These are phyloP conservation scores for Eimeria maxima DNA, from an alignment of 169 alveolate species.

Conservation along the genomic window DNA sequence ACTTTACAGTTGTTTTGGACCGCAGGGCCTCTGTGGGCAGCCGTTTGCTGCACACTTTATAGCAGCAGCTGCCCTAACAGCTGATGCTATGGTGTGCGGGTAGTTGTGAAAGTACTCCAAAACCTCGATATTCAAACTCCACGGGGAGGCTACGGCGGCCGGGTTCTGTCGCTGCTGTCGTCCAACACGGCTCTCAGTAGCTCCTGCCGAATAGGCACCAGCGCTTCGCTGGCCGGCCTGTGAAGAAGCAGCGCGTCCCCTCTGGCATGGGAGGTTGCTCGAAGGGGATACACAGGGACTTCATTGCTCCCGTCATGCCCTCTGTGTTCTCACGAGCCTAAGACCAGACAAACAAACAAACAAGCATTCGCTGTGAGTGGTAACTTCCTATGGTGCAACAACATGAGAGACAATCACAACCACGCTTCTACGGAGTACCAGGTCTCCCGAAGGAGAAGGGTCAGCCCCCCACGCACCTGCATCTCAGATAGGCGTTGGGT, in stretches of 20 bases:
- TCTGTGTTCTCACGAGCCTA: conserved; percentile 76
- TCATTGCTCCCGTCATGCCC: conserved; percentile 96
- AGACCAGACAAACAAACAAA: conserved; percentile 30
- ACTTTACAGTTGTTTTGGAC: background rate
- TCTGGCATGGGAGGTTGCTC: conserved; percentile 94
- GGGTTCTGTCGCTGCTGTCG: conserved; percentile 8
- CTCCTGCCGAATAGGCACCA: conserved; percentile 83
- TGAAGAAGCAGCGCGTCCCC: conserved; percentile 97
- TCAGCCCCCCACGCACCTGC: conserved; percentile 22
- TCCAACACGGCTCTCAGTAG: conserved; percentile 36
- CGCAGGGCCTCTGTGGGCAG: background rate
- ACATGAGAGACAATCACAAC: background rate
- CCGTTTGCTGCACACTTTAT: background rate
- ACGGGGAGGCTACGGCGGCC: background rate
- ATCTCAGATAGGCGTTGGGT: conserved; percentile 84
- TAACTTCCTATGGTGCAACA: background rate
- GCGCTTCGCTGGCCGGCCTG: conserved; percentile 96
- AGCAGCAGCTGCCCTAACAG: background rate
- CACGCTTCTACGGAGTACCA: background rate
- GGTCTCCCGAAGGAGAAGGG: background rate
- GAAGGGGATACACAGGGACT: conserved; percentile 97
- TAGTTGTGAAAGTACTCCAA: background rate
- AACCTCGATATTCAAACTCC: background rate
- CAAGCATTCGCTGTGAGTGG: background rate
- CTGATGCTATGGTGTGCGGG: conserved; percentile 7